phyloP scores from a whole-genome alignment of 805 yeast species.

The Barnettozyma salicaria region DNA sequence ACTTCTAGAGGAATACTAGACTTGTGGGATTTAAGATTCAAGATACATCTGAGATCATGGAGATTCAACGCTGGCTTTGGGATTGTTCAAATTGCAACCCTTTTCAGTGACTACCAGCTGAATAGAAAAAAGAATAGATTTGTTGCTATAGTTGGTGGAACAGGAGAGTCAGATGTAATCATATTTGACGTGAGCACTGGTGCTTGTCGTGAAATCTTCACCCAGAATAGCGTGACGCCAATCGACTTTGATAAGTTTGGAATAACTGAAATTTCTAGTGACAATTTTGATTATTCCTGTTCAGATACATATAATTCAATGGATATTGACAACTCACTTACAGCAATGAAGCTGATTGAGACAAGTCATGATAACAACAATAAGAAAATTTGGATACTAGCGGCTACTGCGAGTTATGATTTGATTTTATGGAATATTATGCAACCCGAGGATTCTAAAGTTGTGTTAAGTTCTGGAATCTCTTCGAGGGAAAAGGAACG shows the following conservation, averaged over 20 bases:
- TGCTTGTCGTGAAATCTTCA: slow-evolving; percentile 45
- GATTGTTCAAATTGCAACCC: slow-evolving; percentile 40
- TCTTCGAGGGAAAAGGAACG: slow-evolving; percentile 15
- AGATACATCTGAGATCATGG: slow-evolving; percentile 54
- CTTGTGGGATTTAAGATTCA: slow-evolving; percentile 78
- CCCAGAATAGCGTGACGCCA: slow-evolving; percentile 11
- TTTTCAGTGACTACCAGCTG: slow-evolving; percentile 36
- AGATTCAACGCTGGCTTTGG: slow-evolving; percentile 45
- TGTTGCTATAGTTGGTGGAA: slow-evolving; percentile 64
- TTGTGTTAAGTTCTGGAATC: slow-evolving; percentile 20
- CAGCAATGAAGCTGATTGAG: slow-evolving; percentile 18
- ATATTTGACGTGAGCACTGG: slow-evolving; percentile 71
- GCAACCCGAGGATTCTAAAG: slow-evolving; percentile 26
- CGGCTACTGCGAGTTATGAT: slow-evolving; percentile 18
- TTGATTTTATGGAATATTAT: slow-evolving; percentile 35
- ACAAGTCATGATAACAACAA: slow-evolving; percentile 15
- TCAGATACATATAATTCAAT: not conserved
- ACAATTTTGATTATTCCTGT: not conserved
- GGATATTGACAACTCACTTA: slow-evolving; percentile 11
- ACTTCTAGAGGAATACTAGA: slow-evolving; percentile 68
- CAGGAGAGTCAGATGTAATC: slow-evolving; percentile 49
- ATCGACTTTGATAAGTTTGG: slow-evolving; percentile 19
- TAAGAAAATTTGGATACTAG: slow-evolving; percentile 18
- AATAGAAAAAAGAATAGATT: slow-evolving; percentile 34
- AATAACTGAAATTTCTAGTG: slow-evolving; percentile 15